These are phyloP conservation scores for Gossypium thurberi DNA, from an alignment of 345 rosid genomes.

Conservation along the genomic window DNA sequence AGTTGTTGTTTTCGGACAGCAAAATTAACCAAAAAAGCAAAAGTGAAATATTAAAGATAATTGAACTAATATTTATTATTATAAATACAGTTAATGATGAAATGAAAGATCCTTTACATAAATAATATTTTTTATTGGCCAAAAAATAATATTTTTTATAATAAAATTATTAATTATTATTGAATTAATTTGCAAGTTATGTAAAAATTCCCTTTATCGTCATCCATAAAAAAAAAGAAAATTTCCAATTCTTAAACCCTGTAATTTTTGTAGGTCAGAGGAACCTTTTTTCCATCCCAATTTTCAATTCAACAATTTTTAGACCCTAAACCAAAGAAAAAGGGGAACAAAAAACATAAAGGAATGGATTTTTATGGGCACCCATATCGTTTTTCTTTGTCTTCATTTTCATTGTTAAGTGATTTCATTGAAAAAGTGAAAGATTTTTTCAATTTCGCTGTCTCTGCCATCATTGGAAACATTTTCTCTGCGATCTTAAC, in stretches of 20 bases:
- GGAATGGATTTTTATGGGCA: conserved; percentile 51
- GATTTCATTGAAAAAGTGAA: conserved; percentile 54
- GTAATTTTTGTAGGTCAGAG: conserved; percentile 16
- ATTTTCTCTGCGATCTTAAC: conserved; percentile 90
- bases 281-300: background rate
- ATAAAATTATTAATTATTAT: no score
- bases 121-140: no score
- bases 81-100: no score
- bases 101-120: no score
- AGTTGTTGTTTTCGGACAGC: background rate
- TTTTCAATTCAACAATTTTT: background rate
- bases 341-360: background rate
- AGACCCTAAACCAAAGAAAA: background rate
- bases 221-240: conserved; percentile 3
- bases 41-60: background rate
- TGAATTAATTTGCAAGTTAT: no score
- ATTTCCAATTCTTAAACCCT: conserved; percentile 14
- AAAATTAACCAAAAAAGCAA: background rate
- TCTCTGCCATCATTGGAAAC: conserved; percentile 74
- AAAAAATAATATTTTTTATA: no score
- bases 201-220: background rate
- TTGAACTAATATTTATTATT: no score
- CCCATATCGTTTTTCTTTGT: conserved; percentile 47
- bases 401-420: conserved; percentile 36
- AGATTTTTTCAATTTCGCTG: conserved; percentile 53